These are phyloP conservation scores for Drechslera avenae DNA, from an alignment of 2,329 filamentous ascomycete genomes.

Conservation along the genomic window DNA sequence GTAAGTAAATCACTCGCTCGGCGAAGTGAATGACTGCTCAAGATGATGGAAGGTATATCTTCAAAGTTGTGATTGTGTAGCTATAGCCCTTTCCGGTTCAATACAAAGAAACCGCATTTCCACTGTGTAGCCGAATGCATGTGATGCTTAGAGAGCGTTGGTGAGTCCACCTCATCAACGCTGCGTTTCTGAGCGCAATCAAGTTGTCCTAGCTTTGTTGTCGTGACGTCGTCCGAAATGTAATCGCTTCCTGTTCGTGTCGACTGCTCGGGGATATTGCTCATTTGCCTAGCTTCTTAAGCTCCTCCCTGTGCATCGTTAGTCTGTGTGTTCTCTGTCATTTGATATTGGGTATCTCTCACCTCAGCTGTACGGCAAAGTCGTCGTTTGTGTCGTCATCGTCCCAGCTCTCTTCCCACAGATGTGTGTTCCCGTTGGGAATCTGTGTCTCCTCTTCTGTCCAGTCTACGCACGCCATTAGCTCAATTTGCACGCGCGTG, in stretches of 20 bases:
- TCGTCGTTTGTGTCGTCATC: slow-evolving; percentile 97
- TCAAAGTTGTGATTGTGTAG: slow-evolving; percentile 44
- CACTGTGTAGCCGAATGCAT: slow-evolving; percentile 1
- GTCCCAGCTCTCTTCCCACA: slow-evolving; percentile 99
- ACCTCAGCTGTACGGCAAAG: slow-evolving; percentile 94
- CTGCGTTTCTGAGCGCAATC: background rate
- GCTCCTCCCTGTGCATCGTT: slow-evolving; percentile 69
- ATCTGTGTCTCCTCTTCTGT: slow-evolving; percentile 86
- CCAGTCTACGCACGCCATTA: slow-evolving; percentile 68
- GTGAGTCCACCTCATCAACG: background rate
- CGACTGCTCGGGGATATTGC: background rate
- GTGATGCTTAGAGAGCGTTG: background rate
- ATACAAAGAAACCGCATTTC: slow-evolving; percentile 23
- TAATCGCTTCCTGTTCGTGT: slow-evolving; percentile 4
- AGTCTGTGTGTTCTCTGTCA: slow-evolving; percentile 3
- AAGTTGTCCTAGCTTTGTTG: background rate
- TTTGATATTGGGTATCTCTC: slow-evolving; percentile 43
- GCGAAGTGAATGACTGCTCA: slow-evolving; percentile 29
- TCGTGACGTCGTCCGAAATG: slow-evolving; percentile 1
- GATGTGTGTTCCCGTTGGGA: slow-evolving; percentile 75
- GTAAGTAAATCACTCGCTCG: slow-evolving; percentile 58
- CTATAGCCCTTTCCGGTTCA: slow-evolving; percentile 32
- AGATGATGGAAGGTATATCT: slow-evolving; percentile 37
- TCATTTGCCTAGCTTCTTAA: slow-evolving; percentile 87
- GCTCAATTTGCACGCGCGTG: background rate